Evolutionary conservation across 345 rosid genomes (phyloP), one percentile per base, ranked within the genome.

Genomic region (Gossypium arboreum): DNA sequence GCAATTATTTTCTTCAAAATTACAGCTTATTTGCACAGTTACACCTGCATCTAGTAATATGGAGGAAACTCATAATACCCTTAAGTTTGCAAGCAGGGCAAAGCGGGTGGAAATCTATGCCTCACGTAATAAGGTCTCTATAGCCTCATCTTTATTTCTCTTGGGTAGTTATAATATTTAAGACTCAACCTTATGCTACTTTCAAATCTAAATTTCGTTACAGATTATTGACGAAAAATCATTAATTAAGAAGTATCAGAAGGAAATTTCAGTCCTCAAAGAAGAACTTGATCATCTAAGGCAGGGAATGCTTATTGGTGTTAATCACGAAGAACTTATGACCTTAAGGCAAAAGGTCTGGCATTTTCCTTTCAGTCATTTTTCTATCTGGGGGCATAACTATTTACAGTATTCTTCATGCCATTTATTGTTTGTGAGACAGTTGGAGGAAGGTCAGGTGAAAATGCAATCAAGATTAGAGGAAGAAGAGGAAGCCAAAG

Each of bases 401-500:
- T 41, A 17, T 71, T 51, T 69, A 24, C 39, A n/a, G 2, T 51
- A 8, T 43, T 75, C 50, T 70, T 74, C 17, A 51, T 25, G 66
- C 45, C 44, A 41, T 39, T 2, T 74, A 54, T 63, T 67, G 39
- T 79, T 60, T 60, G n/a, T 62, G 68, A 52, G 72, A 79, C 77
- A 96, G 98, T 79, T 96, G 84, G 98, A 96, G 86, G 99, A 93
- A 82, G 99, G 99, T 80, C 99, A 96, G 84, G 97, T 93, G 80
- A 96, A 93, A 88, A 92, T 96, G 99, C 98, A 93, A 75, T 90
- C 99, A 51, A 91, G 99, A 82, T 83, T 96, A 84, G 98, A 96
- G 87, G 99, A 96, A 81, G 99, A 96, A 85, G 99, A 96, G 82
- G 99, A 96, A 81, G 98, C 98, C 73, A 96, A 96, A 84, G 97